phyloP scores from a whole-genome alignment of 2,329 filamentous ascomycete genomes.

The Beauveria asiatica region DNA sequence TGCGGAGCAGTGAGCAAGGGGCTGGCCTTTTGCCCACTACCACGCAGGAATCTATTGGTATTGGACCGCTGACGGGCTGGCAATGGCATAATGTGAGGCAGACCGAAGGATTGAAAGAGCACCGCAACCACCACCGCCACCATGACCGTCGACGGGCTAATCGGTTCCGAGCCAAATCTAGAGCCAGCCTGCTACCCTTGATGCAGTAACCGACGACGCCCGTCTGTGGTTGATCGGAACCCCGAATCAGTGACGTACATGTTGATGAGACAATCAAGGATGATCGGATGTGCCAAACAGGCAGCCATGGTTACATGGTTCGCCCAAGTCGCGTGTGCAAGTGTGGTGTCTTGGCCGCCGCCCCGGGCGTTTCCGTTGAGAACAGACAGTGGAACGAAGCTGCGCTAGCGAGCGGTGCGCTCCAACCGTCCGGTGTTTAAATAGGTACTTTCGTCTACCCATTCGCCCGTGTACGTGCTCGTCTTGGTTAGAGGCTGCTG shows the following conservation, averaged over 20 bases:
- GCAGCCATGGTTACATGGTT: not conserved
- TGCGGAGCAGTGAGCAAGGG: not conserved
- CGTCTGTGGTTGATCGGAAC: not conserved
- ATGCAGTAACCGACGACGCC: not conserved
- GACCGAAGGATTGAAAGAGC: not conserved
- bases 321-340: slow-evolving; percentile 2
- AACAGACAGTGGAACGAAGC: not conserved
- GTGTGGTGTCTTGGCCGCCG: not conserved
- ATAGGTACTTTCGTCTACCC: not conserved
- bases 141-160: not conserved
- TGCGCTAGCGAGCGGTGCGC: not conserved
- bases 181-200: not conserved
- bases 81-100: not conserved
- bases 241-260: not conserved
- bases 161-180: not conserved
- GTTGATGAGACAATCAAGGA: not conserved
- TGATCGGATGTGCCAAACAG: not conserved
- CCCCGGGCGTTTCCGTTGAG: not conserved
- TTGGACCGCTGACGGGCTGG: slow-evolving; percentile 4
- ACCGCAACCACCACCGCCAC: not conserved
- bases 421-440: not conserved
- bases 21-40: not conserved
- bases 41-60: slow-evolving; percentile 7
- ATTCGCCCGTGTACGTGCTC: not conserved
- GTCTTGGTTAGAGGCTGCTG: not conserved